Evolutionary conservation across 345 rosid genomes (phyloP).

Genomic region (Camelina laxa): DNA sequence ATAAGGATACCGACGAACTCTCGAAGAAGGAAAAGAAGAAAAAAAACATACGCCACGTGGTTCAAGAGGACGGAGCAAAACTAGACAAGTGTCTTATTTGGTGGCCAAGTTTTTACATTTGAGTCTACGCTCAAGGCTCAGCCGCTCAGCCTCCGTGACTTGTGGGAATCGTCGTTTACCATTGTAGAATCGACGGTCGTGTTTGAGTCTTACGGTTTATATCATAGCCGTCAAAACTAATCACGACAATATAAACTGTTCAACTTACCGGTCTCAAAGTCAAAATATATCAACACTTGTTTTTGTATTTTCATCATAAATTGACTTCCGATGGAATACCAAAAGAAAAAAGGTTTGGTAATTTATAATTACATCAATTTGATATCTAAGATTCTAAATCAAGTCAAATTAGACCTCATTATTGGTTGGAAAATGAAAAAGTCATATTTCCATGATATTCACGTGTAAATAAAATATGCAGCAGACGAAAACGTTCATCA

Average conservation of each 20-base stretch:
- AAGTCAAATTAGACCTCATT: slow-evolving; percentile 12
- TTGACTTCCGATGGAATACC: slow-evolving; percentile 28
- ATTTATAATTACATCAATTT: slow-evolving; percentile 18
- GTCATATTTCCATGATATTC: background rate
- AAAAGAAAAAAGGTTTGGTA: background rate
- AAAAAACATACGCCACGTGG: slow-evolving; percentile 22
- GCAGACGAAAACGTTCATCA: background rate
- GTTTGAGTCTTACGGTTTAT: background rate
- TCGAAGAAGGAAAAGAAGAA: slow-evolving; percentile 14
- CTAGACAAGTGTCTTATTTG: slow-evolving; percentile 15
- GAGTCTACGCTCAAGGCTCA: background rate
- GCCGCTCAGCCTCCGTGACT: slow-evolving; percentile 34
- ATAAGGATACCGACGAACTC: slow-evolving; percentile 37
- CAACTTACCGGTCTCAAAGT: background rate
- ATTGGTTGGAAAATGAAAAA: background rate
- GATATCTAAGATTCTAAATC: slow-evolving; percentile 28
- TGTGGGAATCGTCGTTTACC: slow-evolving; percentile 25
- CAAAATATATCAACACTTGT: slow-evolving; percentile 15
- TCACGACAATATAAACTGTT: slow-evolving; percentile 32
- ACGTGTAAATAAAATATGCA: slow-evolving; percentile 16
- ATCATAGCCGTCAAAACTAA: slow-evolving; percentile 5
- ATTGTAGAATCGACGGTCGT: background rate
- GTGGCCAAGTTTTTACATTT: slow-evolving; percentile 16
- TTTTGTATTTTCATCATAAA: background rate
- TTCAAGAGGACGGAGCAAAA: slow-evolving; percentile 10